Percentiles rank a stretch among this genome's conserved stretches.
phyloP scores from a whole-genome alignment of 2,329 filamentous ascomycete species.

The Colletotrichum coccodes region DNA sequence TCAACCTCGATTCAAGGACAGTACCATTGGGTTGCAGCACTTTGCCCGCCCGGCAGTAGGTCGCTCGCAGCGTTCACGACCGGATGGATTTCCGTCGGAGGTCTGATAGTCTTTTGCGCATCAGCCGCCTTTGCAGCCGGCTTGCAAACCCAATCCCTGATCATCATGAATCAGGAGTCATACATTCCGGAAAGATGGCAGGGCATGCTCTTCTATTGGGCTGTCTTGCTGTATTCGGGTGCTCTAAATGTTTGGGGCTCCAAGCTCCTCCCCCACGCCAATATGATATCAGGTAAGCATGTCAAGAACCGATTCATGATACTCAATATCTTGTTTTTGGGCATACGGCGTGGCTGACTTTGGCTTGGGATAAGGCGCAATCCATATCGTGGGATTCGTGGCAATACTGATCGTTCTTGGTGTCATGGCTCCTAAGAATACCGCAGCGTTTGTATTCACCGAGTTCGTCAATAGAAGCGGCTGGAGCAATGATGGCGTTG shows the following conservation, averaged over 20 bases:
- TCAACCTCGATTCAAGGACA: conserved; percentile 43
- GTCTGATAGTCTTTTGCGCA: conserved; percentile 54
- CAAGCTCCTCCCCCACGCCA: conserved; percentile 47
- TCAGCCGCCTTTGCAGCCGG: conserved; percentile 58
- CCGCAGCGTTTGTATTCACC: conserved; percentile 41
- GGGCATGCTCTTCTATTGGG: conserved; percentile 58
- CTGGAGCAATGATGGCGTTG: conserved; percentile 41
- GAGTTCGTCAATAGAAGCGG: conserved; percentile 44
- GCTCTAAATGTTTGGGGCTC: conserved; percentile 54
- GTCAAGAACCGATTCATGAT: too few relatives aligned
- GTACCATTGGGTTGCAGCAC: conserved; percentile 56
- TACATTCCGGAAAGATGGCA: conserved; percentile 55
- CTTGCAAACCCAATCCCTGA: conserved; percentile 53
- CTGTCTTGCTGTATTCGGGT: conserved; percentile 48
- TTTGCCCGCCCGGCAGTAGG: conserved; percentile 45
- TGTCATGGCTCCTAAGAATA: conserved; percentile 43
- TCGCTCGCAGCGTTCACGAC: conserved; percentile 51
- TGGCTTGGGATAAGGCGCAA: too few relatives aligned
- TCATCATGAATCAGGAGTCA: conserved; percentile 51
- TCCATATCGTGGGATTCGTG: conserved; percentile 42
- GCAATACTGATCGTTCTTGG: conserved; percentile 41
- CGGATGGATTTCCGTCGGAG: conserved; percentile 57
- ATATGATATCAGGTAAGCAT: conserved; percentile 36
- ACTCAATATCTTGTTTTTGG: too few relatives aligned
- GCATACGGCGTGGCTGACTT: too few relatives aligned